Evolutionary conservation across 345 rosid genomes (phyloP), one percentile per base, ranked within the genome.

Genomic region (Durio zibethinus): DNA sequence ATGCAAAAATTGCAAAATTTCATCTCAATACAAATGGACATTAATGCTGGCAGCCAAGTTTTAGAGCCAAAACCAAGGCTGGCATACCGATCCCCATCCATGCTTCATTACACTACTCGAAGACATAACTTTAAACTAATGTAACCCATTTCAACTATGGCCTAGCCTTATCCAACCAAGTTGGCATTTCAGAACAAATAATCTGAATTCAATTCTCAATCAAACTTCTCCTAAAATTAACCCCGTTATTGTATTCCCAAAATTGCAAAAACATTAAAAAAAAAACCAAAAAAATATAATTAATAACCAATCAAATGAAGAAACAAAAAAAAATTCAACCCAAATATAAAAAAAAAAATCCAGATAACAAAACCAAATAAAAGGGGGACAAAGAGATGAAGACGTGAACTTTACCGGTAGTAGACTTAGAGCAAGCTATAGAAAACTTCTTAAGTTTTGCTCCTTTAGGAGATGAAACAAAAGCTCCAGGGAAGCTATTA

Each of bases 351-450:
- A n/a, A n/a, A 18, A 35, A 5, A 63, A 35, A 62, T 10, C 40
- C 40, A 61, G 66, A 31, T 1, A 31, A 31, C 21, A 7, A 29
- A 75, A 54, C 23, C 56, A 36, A 54, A 45, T 11, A 5, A 20
- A 60, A 8, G 4, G 12, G 16, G 33, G 14, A 11, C 10, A 47
- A 15, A 70, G 80, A 80, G 65, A 29, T 42, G 36, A 18, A 47
- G 10, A 31, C 15, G n/a, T 7, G 56, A 59, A 40, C 27, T n/a
- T 33, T 12, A 53, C 47, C 79, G 79, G 87, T 60, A 27, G 85
- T 77, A 63, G 90, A 78, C 54, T 90, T 82, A 73, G 92, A 89
- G 84, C 88, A 88, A 68, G 90, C 75, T 0, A 86, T 73, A 12
- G 71, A 29, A 66, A 88, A 70, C 76, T 74, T 85, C 47, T 62